Evolutionary conservation across 2,329 filamentous ascomycete species (phyloP).

Genomic region (Diaporthe citrichinensis): DNA sequence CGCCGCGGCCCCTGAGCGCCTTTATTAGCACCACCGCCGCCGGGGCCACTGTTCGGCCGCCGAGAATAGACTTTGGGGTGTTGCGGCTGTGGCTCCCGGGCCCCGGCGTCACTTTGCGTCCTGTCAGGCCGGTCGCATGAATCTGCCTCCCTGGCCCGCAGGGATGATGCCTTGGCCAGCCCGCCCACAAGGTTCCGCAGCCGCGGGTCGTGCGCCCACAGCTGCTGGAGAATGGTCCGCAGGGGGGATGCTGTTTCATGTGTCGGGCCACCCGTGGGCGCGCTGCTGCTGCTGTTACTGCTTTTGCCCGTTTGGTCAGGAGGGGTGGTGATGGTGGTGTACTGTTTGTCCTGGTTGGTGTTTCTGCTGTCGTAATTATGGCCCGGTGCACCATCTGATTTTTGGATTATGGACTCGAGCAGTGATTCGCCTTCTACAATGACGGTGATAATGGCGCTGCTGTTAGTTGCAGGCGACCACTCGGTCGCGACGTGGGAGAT

Average conservation of each 20-base stretch:
- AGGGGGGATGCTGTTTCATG: slow-evolving; percentile 44
- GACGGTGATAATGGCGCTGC: slow-evolving; percentile 48
- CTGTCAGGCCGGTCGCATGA: slow-evolving; percentile 6
- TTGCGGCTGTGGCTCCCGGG: slow-evolving; percentile 6
- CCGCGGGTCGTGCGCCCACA: slow-evolving; percentile 49
- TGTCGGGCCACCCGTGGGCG: not conserved
- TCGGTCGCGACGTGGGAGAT: slow-evolving; percentile 46
- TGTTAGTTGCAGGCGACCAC: slow-evolving; percentile 45
- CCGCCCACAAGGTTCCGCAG: slow-evolving; percentile 48
- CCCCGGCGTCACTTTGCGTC: slow-evolving; percentile 17
- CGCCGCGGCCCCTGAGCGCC: not conserved
- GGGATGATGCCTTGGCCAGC: slow-evolving; percentile 27
- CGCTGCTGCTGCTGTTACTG: too few species aligned
- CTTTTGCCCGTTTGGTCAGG: slow-evolving; percentile 32
- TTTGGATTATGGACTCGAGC: slow-evolving; percentile 43
- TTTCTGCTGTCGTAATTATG: not conserved
- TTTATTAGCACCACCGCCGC: not conserved
- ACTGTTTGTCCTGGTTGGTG: not conserved
- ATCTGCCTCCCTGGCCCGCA: slow-evolving; percentile 2
- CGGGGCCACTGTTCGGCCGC: not conserved
- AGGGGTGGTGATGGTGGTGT: not conserved
- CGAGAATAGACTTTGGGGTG: slow-evolving; percentile 19
- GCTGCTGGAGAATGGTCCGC: slow-evolving; percentile 49
- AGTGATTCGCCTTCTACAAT: slow-evolving; percentile 45
- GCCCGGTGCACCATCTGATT: not conserved